Base-by-base conservation (phyloP, 208 protist genomes). In the Trypanosomatidae sp. region DNA sequence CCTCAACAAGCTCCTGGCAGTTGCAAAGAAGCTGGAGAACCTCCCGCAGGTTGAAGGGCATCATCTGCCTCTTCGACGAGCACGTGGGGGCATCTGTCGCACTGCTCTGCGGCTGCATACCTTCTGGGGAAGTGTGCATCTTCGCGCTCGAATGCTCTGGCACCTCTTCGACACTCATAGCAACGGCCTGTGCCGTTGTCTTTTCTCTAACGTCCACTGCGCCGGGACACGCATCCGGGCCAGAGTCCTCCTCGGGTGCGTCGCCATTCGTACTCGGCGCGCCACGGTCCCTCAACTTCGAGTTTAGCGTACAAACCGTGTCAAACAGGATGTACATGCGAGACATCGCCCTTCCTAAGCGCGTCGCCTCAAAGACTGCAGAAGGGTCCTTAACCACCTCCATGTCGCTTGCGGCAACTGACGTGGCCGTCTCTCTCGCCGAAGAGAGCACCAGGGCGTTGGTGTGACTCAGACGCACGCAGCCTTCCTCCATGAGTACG, bases 261-360 rank as follows among this genome's bases (percentile, higher is more conserved):
- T 17, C 25, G 44, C 33, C 25, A 13, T 25, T 12, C 13, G 10
- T 10, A 8, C 25, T 22, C 39, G 50, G 39, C 6, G 30, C 33
- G 0, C 56, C 53, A 33, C 53, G 39, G 30, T 52, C 7, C 17
- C 58, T 25, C 36, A 85, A 22, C 13, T 81, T 81, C 0, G 53
- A 59, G 74, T 96, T 91, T 49, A 90, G 78, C 19, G 79, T 66
- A 65, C 90, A 80, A 46, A 97, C 91, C 1, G 89, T 93, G 68
- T 88, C 90, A 39, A 95, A 93, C 0, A 91, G 72, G 52, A 97
- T 86, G 72, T 97, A 97, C 49, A 94, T 82, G 17, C 90, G 80
- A 1, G 93, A 85, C 93, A 97, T 94, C 0, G 71, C 71, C 60
- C 67, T 49, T 22, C 70, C 76, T 22, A 75, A 33, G 12, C 76